Evolutionary conservation across 345 rosid species (phyloP).

Genomic region (Trapa bicornis): DNA sequence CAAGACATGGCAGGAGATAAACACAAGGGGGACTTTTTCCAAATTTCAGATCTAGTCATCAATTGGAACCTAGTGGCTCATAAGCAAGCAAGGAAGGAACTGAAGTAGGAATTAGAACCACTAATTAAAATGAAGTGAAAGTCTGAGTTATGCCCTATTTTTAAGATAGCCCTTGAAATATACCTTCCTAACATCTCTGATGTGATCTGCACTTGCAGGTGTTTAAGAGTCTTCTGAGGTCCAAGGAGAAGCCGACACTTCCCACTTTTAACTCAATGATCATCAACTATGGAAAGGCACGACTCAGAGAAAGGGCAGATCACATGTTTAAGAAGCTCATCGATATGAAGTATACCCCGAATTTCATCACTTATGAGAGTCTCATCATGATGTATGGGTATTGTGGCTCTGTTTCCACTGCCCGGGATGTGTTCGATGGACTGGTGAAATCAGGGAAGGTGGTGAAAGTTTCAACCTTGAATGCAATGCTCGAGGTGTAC

Average conservation of each 20-base stretch:
- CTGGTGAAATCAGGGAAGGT: constrained; percentile 41
- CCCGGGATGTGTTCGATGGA: constrained; percentile 58
- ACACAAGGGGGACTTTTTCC: background rate
- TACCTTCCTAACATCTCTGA: background rate
- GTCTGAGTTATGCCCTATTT: background rate
- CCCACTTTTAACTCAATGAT: constrained; percentile 91
- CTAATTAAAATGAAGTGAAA: background rate
- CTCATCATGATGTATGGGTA: constrained; percentile 69
- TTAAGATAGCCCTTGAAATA: background rate
- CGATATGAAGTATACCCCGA: constrained; percentile 58
- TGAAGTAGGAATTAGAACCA: background rate
- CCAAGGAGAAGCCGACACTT: constrained; percentile 73
- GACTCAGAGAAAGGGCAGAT: constrained; percentile 65
- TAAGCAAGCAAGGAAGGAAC: background rate
- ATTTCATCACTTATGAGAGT: constrained; percentile 67
- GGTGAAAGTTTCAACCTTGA: constrained; percentile 54
- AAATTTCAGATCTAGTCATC: background rate
- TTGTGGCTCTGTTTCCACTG: constrained; percentile 55
- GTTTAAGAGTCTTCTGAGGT: constrained; percentile 57
- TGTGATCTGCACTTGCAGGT: constrained; percentile 12
- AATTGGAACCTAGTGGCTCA: background rate
- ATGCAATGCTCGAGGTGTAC: constrained; percentile 75
- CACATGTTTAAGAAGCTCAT: constrained; percentile 40
- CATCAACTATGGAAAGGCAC: constrained; percentile 73
- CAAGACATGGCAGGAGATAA: background rate